Base-by-base conservation (phyloP, 2,329 filamentous ascomycete species). In the Proliferodiscus dingleyae region DNA sequence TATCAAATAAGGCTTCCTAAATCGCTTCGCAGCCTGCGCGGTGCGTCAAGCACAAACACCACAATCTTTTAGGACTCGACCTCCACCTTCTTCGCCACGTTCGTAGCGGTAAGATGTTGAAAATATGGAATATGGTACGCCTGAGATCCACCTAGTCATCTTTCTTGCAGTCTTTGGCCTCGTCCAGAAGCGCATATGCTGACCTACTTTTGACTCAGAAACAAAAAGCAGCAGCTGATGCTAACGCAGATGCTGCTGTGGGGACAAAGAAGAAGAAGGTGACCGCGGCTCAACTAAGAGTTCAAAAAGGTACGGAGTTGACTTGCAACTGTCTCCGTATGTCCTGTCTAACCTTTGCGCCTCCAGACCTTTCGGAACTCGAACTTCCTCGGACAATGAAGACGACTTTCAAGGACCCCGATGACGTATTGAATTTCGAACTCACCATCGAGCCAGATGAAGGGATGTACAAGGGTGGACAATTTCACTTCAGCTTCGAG, bases 51-150 rank as follows among this genome's bases (percentile, higher is more conserved):
- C n/a, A 11, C 33, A 36, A 9, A 18, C 16, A 6, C 3, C 33
- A 19, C 13, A 9, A 6, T 36, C 16, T 11, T 19, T 21, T 9
- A 5, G 13, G 8, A 6, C 18, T 10, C 11, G n/a, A 37, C 10
- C 33, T 16, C 33, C 16, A 16, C 2, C 3, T 10, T 11, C 8
- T 37, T 19, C 8, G 33, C 16, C 3, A 32, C 5, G 15, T n/a
- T n/a, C 29, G 13, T 7, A n/a, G 39, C 39, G 46, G 56, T 72
- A 90, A 74, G 64, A 97, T 97, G 93, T 78, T 96, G 77, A 97
- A 97, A 75, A 96, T 97, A 75, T 97, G 91, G 93, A 95, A 89
- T 62, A 95, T 97, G 91, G 89, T 94, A 74, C 41, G 77, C 62
- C 8, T 34, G 29, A 24, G 11, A 22, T 15, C 15, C 23, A 32